Base-by-base conservation (phyloP, 495 filamentous ascomycete species). In the Aspergillus panamensis region DNA sequence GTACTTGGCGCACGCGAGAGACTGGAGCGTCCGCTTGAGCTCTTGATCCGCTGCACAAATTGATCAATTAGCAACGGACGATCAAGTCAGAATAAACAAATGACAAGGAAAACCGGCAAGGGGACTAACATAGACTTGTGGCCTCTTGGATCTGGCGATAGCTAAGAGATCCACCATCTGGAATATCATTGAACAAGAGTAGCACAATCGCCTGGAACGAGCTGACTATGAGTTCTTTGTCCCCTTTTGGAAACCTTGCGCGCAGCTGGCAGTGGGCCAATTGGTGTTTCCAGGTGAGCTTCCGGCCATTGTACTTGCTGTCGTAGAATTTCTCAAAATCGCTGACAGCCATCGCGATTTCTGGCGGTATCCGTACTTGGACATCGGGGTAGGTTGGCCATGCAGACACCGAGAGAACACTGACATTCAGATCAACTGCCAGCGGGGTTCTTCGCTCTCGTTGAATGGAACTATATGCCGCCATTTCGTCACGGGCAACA, bases 361-460 rank as follows among this genome's bases (percentile, higher is more conserved):
- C 80, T n/a, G 77, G 64, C 3, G 94, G 94, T 16, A 99, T 79
- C 13, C 79, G 82, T 45, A 97, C 82, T 14, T 82, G 73, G 9
- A 92, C 81, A 57, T 96, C 90, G 0, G 90, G 87, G 67, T 96
- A 97, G 4, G 88, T 85, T 0, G 94, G 94, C 94, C 94, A 99
- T 2, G 94, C 88, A 0, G 92, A 81, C 0, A 88, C 82, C 6
- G 89, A 92, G 16, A 99, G 80, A 17, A 99, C 86, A 66, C 81
- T 94, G 63, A 96, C 94, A 62, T 79, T 86, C 35, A 97, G 80
- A 69, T 96, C 93, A 20, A 96, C 62, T n/a, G 74, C 67, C 32
- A 77, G 69, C 37, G 75, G 79, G 35, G 77, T 65, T 39, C 75
- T 75, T 14, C 78, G 75, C 49, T 79, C 75, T 35, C 77, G 76